Evolutionary conservation across 345 rosid genomes (phyloP).

Genomic region (Eucalyptus brandiana): DNA sequence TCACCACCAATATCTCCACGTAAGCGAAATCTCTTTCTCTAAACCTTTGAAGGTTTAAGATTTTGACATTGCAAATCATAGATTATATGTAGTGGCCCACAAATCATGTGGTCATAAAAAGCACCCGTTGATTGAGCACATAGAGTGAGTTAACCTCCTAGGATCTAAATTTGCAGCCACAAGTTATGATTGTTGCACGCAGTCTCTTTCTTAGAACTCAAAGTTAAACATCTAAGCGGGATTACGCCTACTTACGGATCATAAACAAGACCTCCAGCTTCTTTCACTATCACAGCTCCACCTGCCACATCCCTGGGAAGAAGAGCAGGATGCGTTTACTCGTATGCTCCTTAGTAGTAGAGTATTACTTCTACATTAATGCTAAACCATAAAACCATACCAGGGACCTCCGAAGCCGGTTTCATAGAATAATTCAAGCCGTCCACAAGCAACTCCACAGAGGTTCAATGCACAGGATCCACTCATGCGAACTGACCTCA

Average conservation of each 20-base stretch:
- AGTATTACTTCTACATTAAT: neutral
- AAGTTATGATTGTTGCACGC: neutral
- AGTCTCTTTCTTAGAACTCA: neutral
- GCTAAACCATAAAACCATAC: conserved; percentile 12
- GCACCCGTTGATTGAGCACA: neutral
- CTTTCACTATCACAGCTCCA: conserved; percentile 72
- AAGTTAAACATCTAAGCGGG: neutral
- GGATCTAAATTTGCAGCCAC: neutral
- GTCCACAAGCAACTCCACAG: conserved; percentile 87
- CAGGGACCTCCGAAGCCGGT: conserved; percentile 91
- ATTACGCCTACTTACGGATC: conserved; percentile 69
- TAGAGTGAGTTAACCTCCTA: neutral
- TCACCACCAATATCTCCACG: neutral
- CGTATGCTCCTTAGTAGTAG: neutral
- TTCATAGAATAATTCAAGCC: conserved; percentile 77
- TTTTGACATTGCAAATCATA: neutral
- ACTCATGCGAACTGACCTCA: conserved; percentile 82
- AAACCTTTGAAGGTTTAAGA: neutral
- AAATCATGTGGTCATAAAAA: neutral
- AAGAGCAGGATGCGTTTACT: neutral
- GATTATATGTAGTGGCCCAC: neutral
- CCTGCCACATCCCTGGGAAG: conserved; percentile 85
- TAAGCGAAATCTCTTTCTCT: neutral
- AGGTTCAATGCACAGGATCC: conserved; percentile 97
- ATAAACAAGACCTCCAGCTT: conserved; percentile 88